Base-by-base conservation (phyloP, 2,329 filamentous ascomycete genomes). In the Exophiala dermatitidis region DNA sequence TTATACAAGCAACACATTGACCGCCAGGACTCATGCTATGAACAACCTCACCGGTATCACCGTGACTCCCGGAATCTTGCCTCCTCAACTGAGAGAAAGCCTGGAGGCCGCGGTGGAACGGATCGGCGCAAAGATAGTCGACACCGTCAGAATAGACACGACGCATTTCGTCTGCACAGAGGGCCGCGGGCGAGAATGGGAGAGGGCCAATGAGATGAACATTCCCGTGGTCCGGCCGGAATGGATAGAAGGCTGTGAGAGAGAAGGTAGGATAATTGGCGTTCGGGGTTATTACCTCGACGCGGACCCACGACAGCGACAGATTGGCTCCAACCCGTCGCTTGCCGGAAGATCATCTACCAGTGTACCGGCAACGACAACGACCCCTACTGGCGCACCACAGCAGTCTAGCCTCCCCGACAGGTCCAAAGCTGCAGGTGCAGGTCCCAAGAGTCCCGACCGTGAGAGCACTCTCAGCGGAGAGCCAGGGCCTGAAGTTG, bases 151-250 rank as follows among this genome's bases (percentile, higher is more conserved):
- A 64, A 97, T 98, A 66, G 93, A 98, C 69, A 98, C 93, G 0
- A 98, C 93, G 10, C 93, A 98, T 72, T 98, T 98, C 68, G 89
- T 98, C 55, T 97, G 91, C 59, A 95, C 89, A 6, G 93, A 98
- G 69, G 90, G 90, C 31, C 78, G 90, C 52, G 93, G 93, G 32
- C 79, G 87, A 47, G 80, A 85, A 8, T 98, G 93, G 93, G 93
- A 98, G 73, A 94, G 93, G 75, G 93, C 93, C 1, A 85, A 91
- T 31, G 91, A 97, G 74, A 94, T 90, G 81, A 98, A 97, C 69
- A 95, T 98, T 50, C 93, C 93, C 5, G 89, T 98, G 7, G 93
- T 98, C 26, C 82, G 93, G 37, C 93, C 93, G 19, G 93, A 98
- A 70, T 98, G 93, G 93, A 81, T 98, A 31, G 87, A 95, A 63